Percentiles rank a stretch among this genome's conserved stretches.
These are phyloP conservation scores for Gleditsia sinensis DNA, from an alignment of 306 rosid species.

Conservation along the genomic window DNA sequence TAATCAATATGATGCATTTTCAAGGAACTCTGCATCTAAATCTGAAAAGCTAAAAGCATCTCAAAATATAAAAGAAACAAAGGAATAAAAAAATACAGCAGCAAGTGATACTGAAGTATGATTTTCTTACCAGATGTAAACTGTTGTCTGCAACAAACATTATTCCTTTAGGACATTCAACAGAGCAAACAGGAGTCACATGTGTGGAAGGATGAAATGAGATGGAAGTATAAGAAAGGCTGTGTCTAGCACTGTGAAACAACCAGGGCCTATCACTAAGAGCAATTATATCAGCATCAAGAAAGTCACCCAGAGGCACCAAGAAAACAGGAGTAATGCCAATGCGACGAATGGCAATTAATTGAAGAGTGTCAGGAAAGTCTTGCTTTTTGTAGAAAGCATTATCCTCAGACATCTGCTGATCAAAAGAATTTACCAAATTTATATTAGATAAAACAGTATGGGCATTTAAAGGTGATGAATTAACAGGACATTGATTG, in stretches of 20 bases:
- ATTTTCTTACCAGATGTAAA: slow-evolving; percentile 80
- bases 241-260: slow-evolving; percentile 90
- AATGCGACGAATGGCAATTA: slow-evolving; percentile 88
- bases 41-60: slow-evolving; percentile 25
- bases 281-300: slow-evolving; percentile 86
- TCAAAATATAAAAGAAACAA: slow-evolving; percentile 31
- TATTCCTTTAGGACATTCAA: slow-evolving; percentile 91
- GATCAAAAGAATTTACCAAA: slow-evolving; percentile 47
- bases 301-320: slow-evolving; percentile 79
- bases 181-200: slow-evolving; percentile 84
- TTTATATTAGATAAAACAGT: slow-evolving; percentile 50
- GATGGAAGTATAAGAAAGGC: slow-evolving; percentile 92
- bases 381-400: slow-evolving; percentile 44
- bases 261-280: slow-evolving; percentile 97
- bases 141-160: slow-evolving; percentile 87
- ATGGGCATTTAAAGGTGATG: slow-evolving; percentile 43
- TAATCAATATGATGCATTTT: slow-evolving; percentile 19
- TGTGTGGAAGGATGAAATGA: slow-evolving; percentile 93
- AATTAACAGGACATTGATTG: slow-evolving; percentile 45
- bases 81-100: background rate
- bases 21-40: slow-evolving; percentile 12
- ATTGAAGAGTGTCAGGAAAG: slow-evolving; percentile 63
- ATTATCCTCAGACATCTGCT: too few species aligned
- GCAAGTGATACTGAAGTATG: slow-evolving; percentile 13
- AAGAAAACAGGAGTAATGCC: slow-evolving; percentile 97